Base-by-base conservation (phyloP, 768 basidiomycete genomes). In the Boletus sp. region DNA sequence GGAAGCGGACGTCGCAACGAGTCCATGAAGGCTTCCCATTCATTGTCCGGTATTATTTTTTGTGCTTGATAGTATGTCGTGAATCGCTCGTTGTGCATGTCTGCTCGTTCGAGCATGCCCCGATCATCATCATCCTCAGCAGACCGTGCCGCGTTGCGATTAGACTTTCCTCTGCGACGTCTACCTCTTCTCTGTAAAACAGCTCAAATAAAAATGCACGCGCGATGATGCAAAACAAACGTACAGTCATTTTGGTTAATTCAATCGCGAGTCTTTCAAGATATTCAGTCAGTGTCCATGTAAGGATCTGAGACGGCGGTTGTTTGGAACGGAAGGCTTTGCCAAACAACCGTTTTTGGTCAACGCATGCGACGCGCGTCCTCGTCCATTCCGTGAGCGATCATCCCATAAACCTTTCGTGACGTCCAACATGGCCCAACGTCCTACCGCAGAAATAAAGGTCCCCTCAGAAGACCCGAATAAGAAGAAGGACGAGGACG, bases 1-100 rank as follows among this genome's bases (percentile, higher is more conserved):
- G 97, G 97, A 38, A 98, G 75, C 35, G 90, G 89, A 27, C 75
- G 75, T 40, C 82, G 79, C 53, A 96, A 68, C 1, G 80, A 69
- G 6, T 81, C 77, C 59, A 93, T 71, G 55, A 98, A 88, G 1
- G 59, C 45, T 0, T 84, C 79, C 91, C 93, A 98, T 68, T 98
- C 91, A 2, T 83, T 80, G 0, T 86, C 83, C 1, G 83, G 74
- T 5, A 97, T 72, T 42, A 96, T 83, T 14, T 80, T 77, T 70
- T 97, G 95, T 0, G 83, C 79, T 64, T 79, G 77, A 72, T 91
- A 91, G 68, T 91, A 91, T 7, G 73, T 72, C 47, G 75, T 76
- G 57, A 90, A 82, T 7, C 82, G 82, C 41, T 81, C 82, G 61
- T 91, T 91, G 48, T 81, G 62, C 88, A 90, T 90, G 66, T 83